Percentiles rank a stretch among this genome's conserved stretches.
phyloP scores from a whole-genome alignment of 2,329 filamentous ascomycete species.

The Pseudonectria buxi region DNA sequence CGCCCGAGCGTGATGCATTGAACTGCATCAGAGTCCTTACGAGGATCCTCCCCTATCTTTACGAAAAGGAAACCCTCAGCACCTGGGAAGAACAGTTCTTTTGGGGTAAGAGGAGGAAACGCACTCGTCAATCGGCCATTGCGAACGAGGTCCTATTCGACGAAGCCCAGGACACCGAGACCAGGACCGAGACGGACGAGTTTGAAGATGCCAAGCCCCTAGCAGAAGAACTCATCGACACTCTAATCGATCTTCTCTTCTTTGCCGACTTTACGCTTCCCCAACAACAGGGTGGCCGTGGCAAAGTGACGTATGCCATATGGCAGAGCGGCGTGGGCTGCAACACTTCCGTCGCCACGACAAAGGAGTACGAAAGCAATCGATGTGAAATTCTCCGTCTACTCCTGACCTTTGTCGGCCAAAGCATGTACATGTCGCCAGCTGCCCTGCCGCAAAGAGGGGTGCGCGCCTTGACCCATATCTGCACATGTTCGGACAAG shows the following conservation, averaged over 20 bases:
- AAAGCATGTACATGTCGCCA: conserved; percentile 88
- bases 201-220: conserved; percentile 81
- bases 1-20: conserved; percentile 79
- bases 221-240: conserved; percentile 88
- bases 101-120: conserved; percentile 70
- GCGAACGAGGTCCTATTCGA: conserved; percentile 79
- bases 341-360: conserved; percentile 80
- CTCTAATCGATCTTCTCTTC: conserved; percentile 82
- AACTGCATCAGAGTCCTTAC: conserved; percentile 94
- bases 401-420: conserved; percentile 77
- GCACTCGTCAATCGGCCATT: conserved; percentile 58
- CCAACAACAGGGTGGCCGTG: conserved; percentile 59
- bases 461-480: conserved; percentile 77
- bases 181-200: conserved; percentile 46
- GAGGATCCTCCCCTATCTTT: conserved; percentile 80
- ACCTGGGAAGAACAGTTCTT: conserved; percentile 92
- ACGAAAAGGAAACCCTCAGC: conserved; percentile 77
- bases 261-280: conserved; percentile 85
- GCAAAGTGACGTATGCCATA: conserved; percentile 85
- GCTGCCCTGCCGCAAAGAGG: conserved; percentile 74
- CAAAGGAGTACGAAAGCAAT: conserved; percentile 88
- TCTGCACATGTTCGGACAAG: conserved; percentile 83
- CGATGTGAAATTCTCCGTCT: conserved; percentile 83
- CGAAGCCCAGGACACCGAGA: conserved; percentile 53
- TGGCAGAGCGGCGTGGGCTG: conserved; percentile 98